Conservation (phyloP, 2,329 filamentous ascomycete genomes). For the Truncatella angustata region DNA sequence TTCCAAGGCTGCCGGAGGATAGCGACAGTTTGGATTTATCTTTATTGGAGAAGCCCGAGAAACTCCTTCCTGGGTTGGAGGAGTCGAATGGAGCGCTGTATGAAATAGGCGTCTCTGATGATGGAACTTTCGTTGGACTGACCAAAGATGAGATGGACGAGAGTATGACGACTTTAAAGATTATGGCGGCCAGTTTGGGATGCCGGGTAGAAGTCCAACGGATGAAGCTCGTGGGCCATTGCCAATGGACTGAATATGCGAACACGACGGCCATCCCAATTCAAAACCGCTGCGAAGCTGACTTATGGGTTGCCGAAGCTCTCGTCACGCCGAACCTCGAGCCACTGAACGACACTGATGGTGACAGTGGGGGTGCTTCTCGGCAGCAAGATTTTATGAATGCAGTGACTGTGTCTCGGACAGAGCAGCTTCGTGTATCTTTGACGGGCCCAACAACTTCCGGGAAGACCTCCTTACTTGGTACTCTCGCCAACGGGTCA, state of each 20-base stretch:
- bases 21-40: conserved; percentile 40
- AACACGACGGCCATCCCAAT: conserved; percentile 26
- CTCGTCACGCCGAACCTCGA: conserved; percentile 74
- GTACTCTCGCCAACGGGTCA: conserved; percentile 81
- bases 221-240: conserved; percentile 80
- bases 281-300: conserved; percentile 39
- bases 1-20: conserved; percentile 72
- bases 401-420: conserved; percentile 42
- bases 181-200: conserved; percentile 91
- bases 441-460: conserved; percentile 86
- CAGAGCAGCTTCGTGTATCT: conserved; percentile 80
- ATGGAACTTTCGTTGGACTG: conserved; percentile 85
- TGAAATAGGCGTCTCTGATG: conserved; percentile 93
- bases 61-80: conserved; percentile 76
- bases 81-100: conserved; percentile 92
- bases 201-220: conserved; percentile 81
- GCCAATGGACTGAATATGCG: conserved; percentile 63
- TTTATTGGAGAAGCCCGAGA: conserved; percentile 45
- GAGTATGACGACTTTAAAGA: conserved; percentile 77
- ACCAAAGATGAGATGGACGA: conserved; percentile 90
- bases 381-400: neutral
- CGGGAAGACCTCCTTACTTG: conserved; percentile 88
- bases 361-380: conserved; percentile 15
- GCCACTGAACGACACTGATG: conserved; percentile 22
- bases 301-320: conserved; percentile 86